Evolutionary conservation across 208 protist genomes (phyloP), one percentile per base, ranked within the genome.

Genomic region (Tritrichomonas foetus): DNA sequence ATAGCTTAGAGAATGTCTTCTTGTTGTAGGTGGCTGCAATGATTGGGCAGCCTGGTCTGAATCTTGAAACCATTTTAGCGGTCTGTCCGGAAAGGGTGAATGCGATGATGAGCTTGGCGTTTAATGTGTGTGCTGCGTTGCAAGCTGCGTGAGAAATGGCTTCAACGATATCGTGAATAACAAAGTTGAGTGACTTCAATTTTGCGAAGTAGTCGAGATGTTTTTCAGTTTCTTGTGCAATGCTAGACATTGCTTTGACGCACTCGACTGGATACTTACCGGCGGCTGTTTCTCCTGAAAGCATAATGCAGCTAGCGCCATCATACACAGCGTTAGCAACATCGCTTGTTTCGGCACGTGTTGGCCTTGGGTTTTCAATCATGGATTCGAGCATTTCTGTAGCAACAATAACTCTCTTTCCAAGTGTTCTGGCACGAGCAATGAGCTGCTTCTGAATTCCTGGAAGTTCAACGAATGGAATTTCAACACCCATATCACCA

Each of bases 381-480:
- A 96, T 96, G 41, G 95, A 96, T 92, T 95, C 94, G 33, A 96
- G 94, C 95, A 95, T 95, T 89, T 95, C 94, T 33, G 95, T 95
- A 53, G 95, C 94, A 9, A 53, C 82, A 49, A 95, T 99, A 41
- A 99, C 98, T 41, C 98, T 98, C 96, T 99, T 99, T 89, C 98
- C 98, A 0, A 96, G 97, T 50, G 97, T 80, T 95, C 98, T 99
- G 96, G 98, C 99, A 95, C 99, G 99, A 57, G 96, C 96, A 95
- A 99, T 99, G 66, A 99, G 98, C 95, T 98, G 98, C 97, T 99
- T 99, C 96, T 99, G 98, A 47, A 97, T 97, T 41, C 98, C 95
- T 66, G 98, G 97, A 50, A 99, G 98, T 96, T 99, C 98, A 95
- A 99, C 97, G 36, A 98, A 96, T 36, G 98, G 97, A 89, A 99